Conservation (phyloP, 768 basidiomycete species). For the Dendrothele bispora region DNA sequence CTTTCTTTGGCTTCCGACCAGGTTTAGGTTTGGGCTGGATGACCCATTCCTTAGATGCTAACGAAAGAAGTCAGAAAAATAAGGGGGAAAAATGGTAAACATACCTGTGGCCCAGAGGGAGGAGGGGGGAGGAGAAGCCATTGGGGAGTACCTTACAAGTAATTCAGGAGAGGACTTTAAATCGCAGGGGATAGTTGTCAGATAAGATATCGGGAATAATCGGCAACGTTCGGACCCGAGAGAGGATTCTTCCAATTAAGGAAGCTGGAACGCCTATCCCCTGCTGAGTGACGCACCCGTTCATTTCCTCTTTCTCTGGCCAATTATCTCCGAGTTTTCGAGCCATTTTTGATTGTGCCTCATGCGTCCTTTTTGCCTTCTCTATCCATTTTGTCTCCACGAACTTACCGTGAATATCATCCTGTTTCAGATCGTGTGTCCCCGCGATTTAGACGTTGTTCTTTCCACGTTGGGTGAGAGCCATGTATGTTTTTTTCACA, state of each 20-base stretch:
- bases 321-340: no score
- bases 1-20: conserved; percentile 85
- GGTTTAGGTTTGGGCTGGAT: conserved; percentile 86
- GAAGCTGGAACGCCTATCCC: neutral
- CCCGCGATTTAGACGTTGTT: no score
- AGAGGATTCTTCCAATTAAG: neutral
- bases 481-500: no score
- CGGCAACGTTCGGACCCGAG: conserved; percentile 26
- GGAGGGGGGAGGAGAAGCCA: conserved; percentile 42
- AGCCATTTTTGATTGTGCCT: no score
- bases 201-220: conserved; percentile 48
- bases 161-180: conserved; percentile 18
- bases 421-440: no score
- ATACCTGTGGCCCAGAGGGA: conserved; percentile 78
- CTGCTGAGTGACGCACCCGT: no score
- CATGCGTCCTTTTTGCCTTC: no score
- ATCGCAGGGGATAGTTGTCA: conserved; percentile 36
- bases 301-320: no score
- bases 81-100: conserved; percentile 12
- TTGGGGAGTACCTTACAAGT: conserved; percentile 1
- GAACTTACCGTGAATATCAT: no score
- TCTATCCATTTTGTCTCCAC: no score
- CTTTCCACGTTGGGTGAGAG: no score
- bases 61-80: neutral
- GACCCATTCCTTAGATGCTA: conserved; percentile 89